Evolutionary conservation across 352 stramenopile species (phyloP).

Genomic region (Phytophthora boehmeriae): DNA sequence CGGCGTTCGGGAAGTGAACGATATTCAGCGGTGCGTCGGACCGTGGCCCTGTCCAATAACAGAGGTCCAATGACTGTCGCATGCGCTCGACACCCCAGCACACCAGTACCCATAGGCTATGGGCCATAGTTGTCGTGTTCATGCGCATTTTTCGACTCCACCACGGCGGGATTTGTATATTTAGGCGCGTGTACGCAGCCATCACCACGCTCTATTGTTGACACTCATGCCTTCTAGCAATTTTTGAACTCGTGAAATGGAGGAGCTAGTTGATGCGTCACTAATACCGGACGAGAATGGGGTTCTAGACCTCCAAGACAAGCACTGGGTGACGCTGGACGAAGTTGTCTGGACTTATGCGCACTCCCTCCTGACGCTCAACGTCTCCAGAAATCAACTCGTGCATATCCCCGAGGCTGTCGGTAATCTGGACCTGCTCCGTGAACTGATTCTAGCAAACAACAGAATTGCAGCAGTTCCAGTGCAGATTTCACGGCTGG

Average conservation of each 20-base stretch:
- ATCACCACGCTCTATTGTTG: too few relatives aligned
- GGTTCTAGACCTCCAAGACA: constrained; percentile 72
- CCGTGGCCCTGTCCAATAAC: neutral
- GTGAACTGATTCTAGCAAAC: constrained; percentile 63
- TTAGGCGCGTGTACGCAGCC: too few relatives aligned
- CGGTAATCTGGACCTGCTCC: constrained; percentile 67
- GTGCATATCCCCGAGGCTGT: constrained; percentile 62
- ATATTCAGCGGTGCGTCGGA: neutral
- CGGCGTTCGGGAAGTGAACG: too few relatives aligned
- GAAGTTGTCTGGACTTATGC: constrained; percentile 78
- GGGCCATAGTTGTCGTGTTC: too few relatives aligned
- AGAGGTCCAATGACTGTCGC: too few relatives aligned
- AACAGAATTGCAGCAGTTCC: constrained; percentile 68
- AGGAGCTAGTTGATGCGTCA: constrained; percentile 72
- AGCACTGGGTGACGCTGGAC: constrained; percentile 81
- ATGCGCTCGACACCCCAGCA: too few relatives aligned
- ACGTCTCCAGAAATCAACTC: constrained; percentile 75
- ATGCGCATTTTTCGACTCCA: too few relatives aligned
- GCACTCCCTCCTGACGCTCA: constrained; percentile 71
- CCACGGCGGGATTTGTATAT: too few relatives aligned
- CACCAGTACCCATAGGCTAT: too few relatives aligned
- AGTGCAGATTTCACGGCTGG: constrained; percentile 55
- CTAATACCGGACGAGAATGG: constrained; percentile 73
- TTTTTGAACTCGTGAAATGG: constrained; percentile 38
- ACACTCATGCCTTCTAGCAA: too few relatives aligned